Base-by-base conservation (phyloP, 2,329 filamentous ascomycete genomes). In the Alternaria atra region DNA sequence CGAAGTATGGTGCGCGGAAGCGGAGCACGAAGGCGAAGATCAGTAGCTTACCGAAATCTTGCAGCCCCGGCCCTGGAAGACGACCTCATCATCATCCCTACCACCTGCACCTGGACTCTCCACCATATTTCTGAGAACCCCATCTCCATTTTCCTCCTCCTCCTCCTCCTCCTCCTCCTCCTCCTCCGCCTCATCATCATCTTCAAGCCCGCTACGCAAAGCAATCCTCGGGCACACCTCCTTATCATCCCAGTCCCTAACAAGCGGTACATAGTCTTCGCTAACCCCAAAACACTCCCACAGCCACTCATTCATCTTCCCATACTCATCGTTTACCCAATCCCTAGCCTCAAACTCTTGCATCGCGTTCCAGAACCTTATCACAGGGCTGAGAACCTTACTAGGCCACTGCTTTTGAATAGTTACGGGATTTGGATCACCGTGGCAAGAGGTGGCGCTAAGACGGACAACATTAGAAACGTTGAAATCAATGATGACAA, bases 401-500 rank as follows among this genome's bases (percentile, higher is more conserved):
- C 13, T 13, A 4, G 34, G 55, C 55, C 55, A 58, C 10, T 13
- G 44, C 13, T 54, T 12, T 9, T 40, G n/a, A n/a, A 58, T 13
- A 23, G 8, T 27, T n/a, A 9, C 15, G 9, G n/a, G 43, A 3
- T 30, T 13, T 1, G 8, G 15, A 27, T 55, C 9, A n/a, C 42
- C 12, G 10, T 15, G 23, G 17, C 17, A n/a, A 13, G 23, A 17
- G 12, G 23, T 7, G 37, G 25, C 9, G 44, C 34, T 23, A n/a
- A 47, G 30, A 10, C 42, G 42, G 3, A 37, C 20, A 1, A 58
- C 15, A 2, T 42, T 47, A 3, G 55, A 52, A 4, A 53, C 40
- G 29, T 58, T 58, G 50, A 58, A 58, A 27, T 58, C 50, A 15
- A 58, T 54, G 17, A 58, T 53, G 34, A 46, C 32, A 7, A 58